A percentile compares a stretch with the other conserved stretches of the same genome.
Conservation (phyloP, 192 early-diverging fungal genomes). For the Allomyces javanicus region DNA sequence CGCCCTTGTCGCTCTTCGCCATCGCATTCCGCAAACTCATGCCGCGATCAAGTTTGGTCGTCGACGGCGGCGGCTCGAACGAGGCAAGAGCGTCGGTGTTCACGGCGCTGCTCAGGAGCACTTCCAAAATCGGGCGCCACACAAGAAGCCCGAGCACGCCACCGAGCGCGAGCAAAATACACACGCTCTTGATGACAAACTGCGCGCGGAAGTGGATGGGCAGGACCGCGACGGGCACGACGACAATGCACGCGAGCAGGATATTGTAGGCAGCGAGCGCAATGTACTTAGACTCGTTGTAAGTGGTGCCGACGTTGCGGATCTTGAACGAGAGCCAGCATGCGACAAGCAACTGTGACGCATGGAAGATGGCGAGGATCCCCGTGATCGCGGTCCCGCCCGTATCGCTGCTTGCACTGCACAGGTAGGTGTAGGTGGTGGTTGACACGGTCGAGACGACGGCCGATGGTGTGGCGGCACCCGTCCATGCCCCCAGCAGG, state of each 20-base stretch:
- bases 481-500: neutral
- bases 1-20: neutral
- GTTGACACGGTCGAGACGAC: neutral
- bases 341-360: neutral
- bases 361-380: neutral
- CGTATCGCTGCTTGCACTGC: neutral
- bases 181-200: neutral
- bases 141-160: neutral
- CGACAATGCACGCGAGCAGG: neutral
- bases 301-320: neutral
- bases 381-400: neutral
- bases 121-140: neutral
- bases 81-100: no score
- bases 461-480: neutral
- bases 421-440: neutral
- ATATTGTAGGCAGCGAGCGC: neutral
- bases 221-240: neutral
- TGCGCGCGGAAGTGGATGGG: neutral
- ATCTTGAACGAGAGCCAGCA: neutral
- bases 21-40: neutral
- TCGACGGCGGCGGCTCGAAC: no score
- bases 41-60: neutral
- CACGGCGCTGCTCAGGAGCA: neutral
- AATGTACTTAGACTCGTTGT: neutral
- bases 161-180: neutral